Evolutionary conservation across 352 stramenopile species (phyloP).

Genomic region (Pythium dissimile): DNA sequence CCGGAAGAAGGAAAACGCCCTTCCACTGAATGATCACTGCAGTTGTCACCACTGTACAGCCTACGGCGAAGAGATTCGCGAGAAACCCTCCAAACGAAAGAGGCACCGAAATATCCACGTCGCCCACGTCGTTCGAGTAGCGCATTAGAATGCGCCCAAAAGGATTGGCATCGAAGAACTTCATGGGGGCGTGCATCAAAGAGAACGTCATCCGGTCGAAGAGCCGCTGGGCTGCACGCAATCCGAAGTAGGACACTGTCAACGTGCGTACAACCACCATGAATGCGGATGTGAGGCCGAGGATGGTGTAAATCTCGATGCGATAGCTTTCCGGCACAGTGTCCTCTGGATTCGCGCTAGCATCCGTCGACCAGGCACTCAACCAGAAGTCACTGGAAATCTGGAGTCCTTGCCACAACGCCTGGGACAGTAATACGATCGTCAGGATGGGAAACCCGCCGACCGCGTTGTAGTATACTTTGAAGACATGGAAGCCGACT

Average conservation of each 20-base stretch:
- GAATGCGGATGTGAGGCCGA: not conserved
- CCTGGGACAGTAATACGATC: constrained; percentile 50
- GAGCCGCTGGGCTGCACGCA: constrained; percentile 27
- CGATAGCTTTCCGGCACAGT: not conserved
- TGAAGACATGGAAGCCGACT: constrained; percentile 25
- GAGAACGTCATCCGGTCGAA: constrained; percentile 83
- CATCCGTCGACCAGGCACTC: constrained; percentile 65
- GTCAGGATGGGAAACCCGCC: constrained; percentile 33
- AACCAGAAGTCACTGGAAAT: constrained; percentile 91
- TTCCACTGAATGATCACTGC: constrained; percentile 62
- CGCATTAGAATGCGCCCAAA: constrained; percentile 84
- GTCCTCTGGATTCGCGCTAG: not conserved
- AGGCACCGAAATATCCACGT: constrained; percentile 63
- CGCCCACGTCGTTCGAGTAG: constrained; percentile 83
- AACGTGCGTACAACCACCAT: constrained; percentile 13
- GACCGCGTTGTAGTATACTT: constrained; percentile 33
- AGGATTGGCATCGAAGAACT: constrained; percentile 91
- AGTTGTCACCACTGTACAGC: constrained; percentile 59
- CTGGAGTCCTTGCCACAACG: constrained; percentile 66
- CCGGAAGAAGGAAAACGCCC: constrained; percentile 57
- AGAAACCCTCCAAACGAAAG: constrained; percentile 30
- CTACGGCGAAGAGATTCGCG: constrained; percentile 52
- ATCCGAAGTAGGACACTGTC: not conserved
- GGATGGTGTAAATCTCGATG: not conserved
- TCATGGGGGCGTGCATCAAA: constrained; percentile 79